phyloP scores from a whole-genome alignment of 179 eudicot species.

The Spergularia azorica region DNA sequence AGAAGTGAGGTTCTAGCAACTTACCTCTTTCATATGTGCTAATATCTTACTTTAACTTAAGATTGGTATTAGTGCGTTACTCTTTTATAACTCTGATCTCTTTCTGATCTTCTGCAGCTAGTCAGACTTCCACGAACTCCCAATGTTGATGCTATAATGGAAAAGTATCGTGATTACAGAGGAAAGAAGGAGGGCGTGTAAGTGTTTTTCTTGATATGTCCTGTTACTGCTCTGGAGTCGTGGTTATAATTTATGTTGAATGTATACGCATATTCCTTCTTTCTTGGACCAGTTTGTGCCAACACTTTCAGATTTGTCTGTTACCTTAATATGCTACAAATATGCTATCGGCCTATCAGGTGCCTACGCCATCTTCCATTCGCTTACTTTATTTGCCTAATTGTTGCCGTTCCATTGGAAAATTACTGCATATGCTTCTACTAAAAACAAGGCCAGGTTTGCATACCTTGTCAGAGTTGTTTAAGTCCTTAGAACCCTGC shows the following conservation, averaged over 20 bases:
- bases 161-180: constrained; percentile 59
- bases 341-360: not conserved
- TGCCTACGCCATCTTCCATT: not conserved
- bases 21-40: not conserved
- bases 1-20: not conserved
- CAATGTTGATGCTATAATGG: constrained; percentile 57
- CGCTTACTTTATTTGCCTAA: not conserved
- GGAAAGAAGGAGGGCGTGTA: constrained; percentile 58
- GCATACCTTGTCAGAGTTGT: not conserved
- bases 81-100: not conserved
- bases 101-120: constrained; percentile 46
- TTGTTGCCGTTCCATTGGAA: not conserved
- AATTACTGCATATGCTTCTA: not conserved
- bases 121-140: constrained; percentile 79
- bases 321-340: not conserved
- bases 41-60: not conserved
- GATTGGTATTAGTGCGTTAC: not conserved
- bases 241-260: constrained; percentile 1
- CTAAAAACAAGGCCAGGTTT: not conserved
- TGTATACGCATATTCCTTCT: not conserved
- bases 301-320: not conserved
- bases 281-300: not conserved
- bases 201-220: constrained; percentile 32
- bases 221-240: not conserved
- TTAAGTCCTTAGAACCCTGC: not conserved